Base-by-base conservation (phyloP, 768 basidiomycete species). In the Podaxis carcinomalis region DNA sequence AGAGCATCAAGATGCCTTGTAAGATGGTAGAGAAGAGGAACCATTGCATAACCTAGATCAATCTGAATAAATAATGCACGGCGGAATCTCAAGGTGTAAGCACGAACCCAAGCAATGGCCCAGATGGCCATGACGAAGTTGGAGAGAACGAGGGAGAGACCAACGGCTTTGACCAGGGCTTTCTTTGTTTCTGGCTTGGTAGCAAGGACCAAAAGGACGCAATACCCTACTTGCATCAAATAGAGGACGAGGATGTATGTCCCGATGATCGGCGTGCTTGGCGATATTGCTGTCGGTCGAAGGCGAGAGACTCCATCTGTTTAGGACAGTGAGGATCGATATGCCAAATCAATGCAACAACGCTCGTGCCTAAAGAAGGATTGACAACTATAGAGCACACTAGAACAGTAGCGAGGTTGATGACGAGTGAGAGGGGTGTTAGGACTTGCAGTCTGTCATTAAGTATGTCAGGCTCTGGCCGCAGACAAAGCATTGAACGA, bases 41-140 rank as follows among this genome's bases (percentile, higher is more conserved):
- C 73, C 83, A 83, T 73, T 88, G 80, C 49, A 95, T 79, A 1
- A 89, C 78, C 88, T 90, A 56, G n/a, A 27, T 58, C 23, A 10
- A 27, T 36, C 36, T 42, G 50, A 25, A 56, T 1, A 47, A 37
- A 49, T 35, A 23, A 39, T 9, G 2, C 6, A 11, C 10, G 16
- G 27, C 10, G 58, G 57, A 25, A 42, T 13, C 19, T 6, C 56
- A 13, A 6, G 52, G 54, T 32, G 21, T 39, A n/a, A 36, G 23
- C 5, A 67, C 78, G 49, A 64, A 90, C 88, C 84, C 89, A 94
- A 63, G 85, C 77, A 25, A 94, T 80, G 0, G 89, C 87, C 90
- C 92, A 95, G 0, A 82, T 68, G 0, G 87, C 92, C 84, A 91
- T 88, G 3, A 88, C 65, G 83, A 90, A 88, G 64, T 96, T 94